Evolutionary conservation across 2,329 filamentous ascomycete genomes (phyloP).

Genomic region (Leptographium flavum): DNA sequence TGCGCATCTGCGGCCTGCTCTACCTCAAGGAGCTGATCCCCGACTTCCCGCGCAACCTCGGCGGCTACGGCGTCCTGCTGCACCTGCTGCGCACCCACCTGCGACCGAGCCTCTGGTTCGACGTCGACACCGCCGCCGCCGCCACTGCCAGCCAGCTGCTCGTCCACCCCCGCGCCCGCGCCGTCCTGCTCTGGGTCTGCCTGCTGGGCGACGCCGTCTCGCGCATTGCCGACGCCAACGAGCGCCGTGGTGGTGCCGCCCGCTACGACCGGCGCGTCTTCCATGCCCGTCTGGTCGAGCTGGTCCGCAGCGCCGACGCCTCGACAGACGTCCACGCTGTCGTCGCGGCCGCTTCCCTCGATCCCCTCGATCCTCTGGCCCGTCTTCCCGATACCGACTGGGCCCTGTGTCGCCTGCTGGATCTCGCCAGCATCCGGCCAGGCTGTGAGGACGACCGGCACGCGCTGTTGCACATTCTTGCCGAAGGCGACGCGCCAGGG

Average conservation of each 20-base stretch:
- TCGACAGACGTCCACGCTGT: too few relatives aligned
- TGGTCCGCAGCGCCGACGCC: constrained; percentile 3
- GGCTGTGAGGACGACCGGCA: constrained; percentile 6
- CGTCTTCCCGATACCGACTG: constrained; percentile 12
- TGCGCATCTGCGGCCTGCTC: constrained; percentile 17
- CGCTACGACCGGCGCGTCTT: constrained; percentile 15
- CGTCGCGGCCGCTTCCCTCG: too few relatives aligned
- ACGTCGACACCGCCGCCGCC: not conserved
- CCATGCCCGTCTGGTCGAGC: constrained; percentile 12
- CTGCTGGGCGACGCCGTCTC: constrained; percentile 16
- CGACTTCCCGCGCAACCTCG: constrained; percentile 18
- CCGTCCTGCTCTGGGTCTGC: constrained; percentile 16
- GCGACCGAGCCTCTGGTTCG: constrained; percentile 3
- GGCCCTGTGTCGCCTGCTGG: constrained; percentile 11
- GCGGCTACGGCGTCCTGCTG: constrained; percentile 18
- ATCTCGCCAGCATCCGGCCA: constrained; percentile 9
- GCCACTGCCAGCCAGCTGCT: not conserved
- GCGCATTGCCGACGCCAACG: constrained; percentile 14
- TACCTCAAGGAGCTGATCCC: constrained; percentile 20
- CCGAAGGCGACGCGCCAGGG: not conserved
- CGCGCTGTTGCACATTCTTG: constrained; percentile 6
- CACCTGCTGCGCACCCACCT: constrained; percentile 15
- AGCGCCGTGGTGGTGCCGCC: constrained; percentile 10
- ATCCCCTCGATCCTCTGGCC: not conserved
- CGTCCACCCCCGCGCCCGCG: constrained; percentile 3